Evolutionary conservation across 768 basidiomycete genomes (phyloP).

Genomic region (Boletus bicolor): DNA sequence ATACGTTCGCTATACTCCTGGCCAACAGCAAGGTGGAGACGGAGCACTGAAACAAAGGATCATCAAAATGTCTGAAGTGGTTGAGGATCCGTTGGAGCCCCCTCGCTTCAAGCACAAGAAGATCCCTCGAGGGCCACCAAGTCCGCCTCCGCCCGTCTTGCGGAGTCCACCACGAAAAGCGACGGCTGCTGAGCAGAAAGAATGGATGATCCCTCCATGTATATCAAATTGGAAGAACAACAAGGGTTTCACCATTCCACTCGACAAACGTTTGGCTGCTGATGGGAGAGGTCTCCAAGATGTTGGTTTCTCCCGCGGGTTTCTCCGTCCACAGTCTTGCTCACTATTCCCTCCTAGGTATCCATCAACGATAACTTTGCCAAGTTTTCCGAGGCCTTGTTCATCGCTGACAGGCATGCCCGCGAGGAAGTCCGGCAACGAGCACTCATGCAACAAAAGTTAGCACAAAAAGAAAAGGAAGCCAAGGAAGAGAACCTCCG

Average conservation of each 20-base stretch:
- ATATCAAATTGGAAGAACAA: slow-evolving; percentile 99
- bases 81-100: slow-evolving; percentile 96
- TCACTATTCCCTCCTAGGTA: slow-evolving; percentile 48
- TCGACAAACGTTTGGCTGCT: slow-evolving; percentile 96
- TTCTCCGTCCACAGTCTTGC: background rate
- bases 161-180: slow-evolving; percentile 95
- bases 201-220: slow-evolving; percentile 99
- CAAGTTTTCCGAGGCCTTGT: slow-evolving; percentile 95
- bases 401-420: slow-evolving; percentile 93
- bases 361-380: slow-evolving; percentile 99
- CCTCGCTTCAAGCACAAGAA: slow-evolving; percentile 99
- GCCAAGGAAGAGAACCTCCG: slow-evolving; percentile 97
- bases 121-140: slow-evolving; percentile 94
- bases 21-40: slow-evolving; percentile 70
- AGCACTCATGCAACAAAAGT: slow-evolving; percentile 95
- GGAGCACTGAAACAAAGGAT: slow-evolving; percentile 81
- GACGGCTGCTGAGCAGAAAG: slow-evolving; percentile 96
- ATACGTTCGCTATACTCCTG: slow-evolving; percentile 96
- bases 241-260: slow-evolving; percentile 98
- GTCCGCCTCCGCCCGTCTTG: slow-evolving; percentile 93
- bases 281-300: slow-evolving; percentile 99
- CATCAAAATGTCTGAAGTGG: slow-evolving; percentile 98
- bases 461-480: slow-evolving; percentile 95
- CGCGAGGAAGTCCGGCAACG: slow-evolving; percentile 98
- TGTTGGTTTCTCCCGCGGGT: slow-evolving; percentile 46